Base-by-base conservation (phyloP, 495 filamentous ascomycete genomes). In the Aspergillus cristatus region DNA sequence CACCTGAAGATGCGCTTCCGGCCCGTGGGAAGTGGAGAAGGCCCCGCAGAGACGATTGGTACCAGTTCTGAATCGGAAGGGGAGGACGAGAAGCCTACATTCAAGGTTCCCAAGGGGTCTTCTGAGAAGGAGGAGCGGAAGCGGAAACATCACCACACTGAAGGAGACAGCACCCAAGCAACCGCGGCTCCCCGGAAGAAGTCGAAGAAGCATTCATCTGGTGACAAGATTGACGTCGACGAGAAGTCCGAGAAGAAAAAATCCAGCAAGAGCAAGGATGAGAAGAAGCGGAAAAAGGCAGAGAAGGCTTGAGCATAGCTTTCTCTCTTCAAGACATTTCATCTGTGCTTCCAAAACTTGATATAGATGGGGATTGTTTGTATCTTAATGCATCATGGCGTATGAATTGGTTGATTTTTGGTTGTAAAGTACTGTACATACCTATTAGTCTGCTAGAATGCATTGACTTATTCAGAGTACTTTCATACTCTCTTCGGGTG, bases 1-100 rank as follows among this genome's bases (percentile, higher is more conserved):
- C 67, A 75, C 28, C 37, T 81, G 38, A 71, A 67, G 36, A 81
- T 81, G 76, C 71, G 74, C 15, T 79, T 69, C 46, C 56, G 59
- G 14, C 77, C 75, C 7, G 63, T 72, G 8, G 73, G 74, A 18
- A 74, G 71, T 47, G 56, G 62, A 12, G 42, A 51, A 35, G 57
- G 48, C 1, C 52, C 65, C 1, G 55, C 67, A 2, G 71, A 70
- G 39, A 72, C 53, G 2, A 47, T 75, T 18, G 74, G 70, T 6
- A 64, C 61, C 26, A 62, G 60, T 45, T 68, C 63, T 3, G 72
- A 72, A 35, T n/a, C n/a, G n/a, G 71, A 73, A 41, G 65, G 58
- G 2, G 65, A 71, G 28, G 54, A 47, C 5, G 62, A 68, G 45
- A 52, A 53, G 47, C 53, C 57, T 40, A 58, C 57, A 3, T 58